Evolutionary conservation across 2,329 filamentous ascomycete species (phyloP).

Genomic region (Diaporthe sp.): DNA sequence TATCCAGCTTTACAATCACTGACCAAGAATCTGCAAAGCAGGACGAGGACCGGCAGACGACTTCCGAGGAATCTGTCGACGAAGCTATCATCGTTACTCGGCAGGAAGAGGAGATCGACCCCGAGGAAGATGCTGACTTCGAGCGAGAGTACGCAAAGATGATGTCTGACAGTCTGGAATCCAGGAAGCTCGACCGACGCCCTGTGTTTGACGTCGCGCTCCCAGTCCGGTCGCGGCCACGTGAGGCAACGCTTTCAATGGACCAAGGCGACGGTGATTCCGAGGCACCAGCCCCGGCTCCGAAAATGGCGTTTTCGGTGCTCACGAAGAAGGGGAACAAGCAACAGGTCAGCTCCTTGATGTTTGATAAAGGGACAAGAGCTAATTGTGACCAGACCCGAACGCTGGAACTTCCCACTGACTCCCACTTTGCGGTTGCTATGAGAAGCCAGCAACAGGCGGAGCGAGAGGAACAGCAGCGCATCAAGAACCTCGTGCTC

Average conservation of each 20-base stretch:
- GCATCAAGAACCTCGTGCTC: slow-evolving; percentile 97
- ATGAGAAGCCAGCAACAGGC: slow-evolving; percentile 97
- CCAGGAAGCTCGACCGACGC: slow-evolving; percentile 95
- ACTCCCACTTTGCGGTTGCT: slow-evolving; percentile 94
- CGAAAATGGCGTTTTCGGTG: slow-evolving; percentile 96
- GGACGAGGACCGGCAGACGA: slow-evolving; percentile 63
- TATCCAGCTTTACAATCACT: neutral
- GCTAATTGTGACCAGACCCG: slow-evolving; percentile 74
- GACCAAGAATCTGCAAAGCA: slow-evolving; percentile 49
- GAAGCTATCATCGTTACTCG: slow-evolving; percentile 94
- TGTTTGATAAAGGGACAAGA: neutral
- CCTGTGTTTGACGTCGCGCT: slow-evolving; percentile 95
- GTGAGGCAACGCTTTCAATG: slow-evolving; percentile 64
- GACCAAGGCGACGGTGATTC: slow-evolving; percentile 54
- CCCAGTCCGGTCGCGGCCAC: slow-evolving; percentile 83
- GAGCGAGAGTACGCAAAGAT: slow-evolving; percentile 98
- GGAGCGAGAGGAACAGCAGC: slow-evolving; percentile 95
- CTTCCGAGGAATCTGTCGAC: slow-evolving; percentile 77
- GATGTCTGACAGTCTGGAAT: slow-evolving; percentile 97
- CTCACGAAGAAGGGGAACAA: slow-evolving; percentile 97
- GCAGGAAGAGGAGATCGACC: slow-evolving; percentile 90
- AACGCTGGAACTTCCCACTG: slow-evolving; percentile 88
- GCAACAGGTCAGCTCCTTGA: slow-evolving; percentile 77
- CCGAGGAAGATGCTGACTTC: slow-evolving; percentile 96
- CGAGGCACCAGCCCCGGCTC: slow-evolving; percentile 49